These are phyloP conservation scores for Tetracentron sinense DNA, from an alignment of 164 flowering plant species.

Conservation along the genomic window DNA sequence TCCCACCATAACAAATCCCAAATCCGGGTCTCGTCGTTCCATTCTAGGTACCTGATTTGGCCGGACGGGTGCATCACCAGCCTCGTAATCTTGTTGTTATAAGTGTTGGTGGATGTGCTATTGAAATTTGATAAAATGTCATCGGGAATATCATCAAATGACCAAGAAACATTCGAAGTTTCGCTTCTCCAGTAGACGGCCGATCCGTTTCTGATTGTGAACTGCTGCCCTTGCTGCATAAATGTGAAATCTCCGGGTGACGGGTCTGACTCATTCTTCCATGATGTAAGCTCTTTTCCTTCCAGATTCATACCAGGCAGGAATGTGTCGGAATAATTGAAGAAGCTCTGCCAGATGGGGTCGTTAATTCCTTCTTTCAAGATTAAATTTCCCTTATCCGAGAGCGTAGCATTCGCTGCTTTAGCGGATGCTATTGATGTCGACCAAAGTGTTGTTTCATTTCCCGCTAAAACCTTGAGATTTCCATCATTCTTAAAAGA, in stretches of 20 bases:
- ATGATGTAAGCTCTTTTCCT: not conserved
- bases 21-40: not conserved
- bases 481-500: not conserved
- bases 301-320: conserved; percentile 12
- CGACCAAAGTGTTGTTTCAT: not conserved
- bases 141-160: too few relatives aligned
- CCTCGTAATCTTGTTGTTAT: too few relatives aligned
- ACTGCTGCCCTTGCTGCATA: not conserved
- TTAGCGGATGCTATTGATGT: too few relatives aligned
- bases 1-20: conserved; percentile 29
- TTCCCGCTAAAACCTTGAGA: not conserved
- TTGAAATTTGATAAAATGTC: too few relatives aligned
- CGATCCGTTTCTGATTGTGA: not conserved
- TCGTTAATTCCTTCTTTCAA: not conserved
- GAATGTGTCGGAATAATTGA: conserved; percentile 2
- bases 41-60: too few relatives aligned
- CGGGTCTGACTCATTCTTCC: not conserved
- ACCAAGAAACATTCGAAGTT: too few relatives aligned
- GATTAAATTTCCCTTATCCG: conserved; percentile 7
- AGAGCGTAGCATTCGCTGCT: not conserved
- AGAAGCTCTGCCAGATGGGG: conserved; percentile 8
- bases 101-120: too few relatives aligned
- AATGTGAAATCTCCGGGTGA: not conserved
- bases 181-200: too few relatives aligned
- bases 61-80: too few relatives aligned